These are phyloP conservation scores for Aspergillus sp. DNA, from an alignment of 2,329 filamentous ascomycete species.

Conservation along the genomic window DNA sequence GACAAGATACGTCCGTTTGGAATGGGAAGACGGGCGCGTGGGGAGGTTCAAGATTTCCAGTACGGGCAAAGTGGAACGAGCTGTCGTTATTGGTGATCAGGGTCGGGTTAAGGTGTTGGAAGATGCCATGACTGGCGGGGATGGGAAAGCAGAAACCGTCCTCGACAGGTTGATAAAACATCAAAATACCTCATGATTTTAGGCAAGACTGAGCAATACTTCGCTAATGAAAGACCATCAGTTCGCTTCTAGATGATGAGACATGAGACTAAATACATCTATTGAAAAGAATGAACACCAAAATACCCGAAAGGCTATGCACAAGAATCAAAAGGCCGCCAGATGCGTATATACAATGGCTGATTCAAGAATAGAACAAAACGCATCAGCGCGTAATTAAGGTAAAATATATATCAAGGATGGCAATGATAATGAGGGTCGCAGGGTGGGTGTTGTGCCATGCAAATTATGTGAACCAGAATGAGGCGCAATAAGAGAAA, in stretches of 20 bases:
- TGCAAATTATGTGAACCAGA: slow-evolving; percentile 5
- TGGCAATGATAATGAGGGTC: slow-evolving; percentile 1
- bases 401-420: slow-evolving; percentile 10
- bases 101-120: slow-evolving; percentile 35
- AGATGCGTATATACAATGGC: slow-evolving; percentile 11
- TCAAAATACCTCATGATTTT: not conserved
- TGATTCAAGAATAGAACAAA: not conserved
- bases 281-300: slow-evolving; percentile 4
- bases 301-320: slow-evolving; percentile 17
- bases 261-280: slow-evolving; percentile 7
- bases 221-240: too few species aligned
- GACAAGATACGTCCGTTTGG: slow-evolving; percentile 37
- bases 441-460: not conserved
- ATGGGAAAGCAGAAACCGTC: slow-evolving; percentile 30
- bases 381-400: slow-evolving; percentile 8
- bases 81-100: slow-evolving; percentile 37
- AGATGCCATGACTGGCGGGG: slow-evolving; percentile 27
- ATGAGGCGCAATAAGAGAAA: slow-evolving; percentile 7
- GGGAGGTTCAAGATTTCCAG: slow-evolving; percentile 40
- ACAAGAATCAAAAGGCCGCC: slow-evolving; percentile 17
- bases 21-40: slow-evolving; percentile 41
- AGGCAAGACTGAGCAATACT: not conserved
- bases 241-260: too few species aligned
- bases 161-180: slow-evolving; percentile 24
- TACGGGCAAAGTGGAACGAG: slow-evolving; percentile 35